Base-by-base conservation (phyloP, 345 rosid genomes). In the Gossypium australe region DNA sequence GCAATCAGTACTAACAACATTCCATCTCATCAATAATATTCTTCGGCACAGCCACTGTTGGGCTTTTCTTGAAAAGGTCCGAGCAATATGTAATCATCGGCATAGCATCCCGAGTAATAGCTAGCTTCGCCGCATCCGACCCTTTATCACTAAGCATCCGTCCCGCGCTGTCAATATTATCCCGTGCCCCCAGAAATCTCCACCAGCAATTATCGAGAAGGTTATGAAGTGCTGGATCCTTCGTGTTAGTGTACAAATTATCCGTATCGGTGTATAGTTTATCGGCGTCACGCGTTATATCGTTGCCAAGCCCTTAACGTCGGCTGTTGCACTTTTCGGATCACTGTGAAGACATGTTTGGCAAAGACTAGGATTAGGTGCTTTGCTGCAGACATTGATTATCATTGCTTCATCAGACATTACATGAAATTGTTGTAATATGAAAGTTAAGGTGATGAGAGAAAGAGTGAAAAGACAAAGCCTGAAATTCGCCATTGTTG, bases 11-110 rank as follows among this genome's bases (percentile, higher is more conserved):
- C 48, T 44, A 12, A 71, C 80, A 41, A 44, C 27, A 24, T 3
- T 24, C 52, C 52, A 47, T 55, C 45, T 75, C 80, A 25, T 22
- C 71, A 44, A 63, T 38, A n/a, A 76, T 76, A 12, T 17, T 13
- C 2, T 9, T 38, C 4, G 80, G 80, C 71, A 62, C 18, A 2
- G 25, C 47, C 27, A 62, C 12, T 1, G 5, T 2, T 5, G 72
- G 65, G 6, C 53, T 7, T 11, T 71, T 52, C 8, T 71, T 24
- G 9, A 71, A 71, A 11, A 20, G 56, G 1, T 77, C 76, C 11
- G 67, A 8, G 65, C 76, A 77, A 18, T 16, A 22, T 4, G 62
- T 29, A 34, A 56, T 1, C 11, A 12, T 18, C 18, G 70, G 61
- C 3, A 11, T 9, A 52, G n/a, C 60, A 34, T 69, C 45, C 0